Base-by-base conservation (phyloP, 2,329 filamentous ascomycete genomes). In the Fusarium sp. region DNA sequence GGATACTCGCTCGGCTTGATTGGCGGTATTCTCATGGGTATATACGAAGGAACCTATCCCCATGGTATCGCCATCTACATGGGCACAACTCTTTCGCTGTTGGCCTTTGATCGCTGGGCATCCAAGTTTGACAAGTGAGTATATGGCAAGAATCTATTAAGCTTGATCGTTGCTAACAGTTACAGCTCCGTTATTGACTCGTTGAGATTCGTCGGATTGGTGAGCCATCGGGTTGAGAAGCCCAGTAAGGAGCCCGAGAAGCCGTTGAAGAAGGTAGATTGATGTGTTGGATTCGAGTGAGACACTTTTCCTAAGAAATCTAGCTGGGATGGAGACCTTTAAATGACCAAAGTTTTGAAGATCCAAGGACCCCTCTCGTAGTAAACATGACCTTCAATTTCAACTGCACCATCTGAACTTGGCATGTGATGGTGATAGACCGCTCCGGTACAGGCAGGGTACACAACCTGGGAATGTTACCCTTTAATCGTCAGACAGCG, bases 41-140 rank as follows among this genome's bases (percentile, higher is more conserved):
- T 57, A 29, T 57, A 57, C 14, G 61, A 45, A n/a, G 50, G 61
- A 10, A 29, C 14, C 10, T 57, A 57, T 22, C 47, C 50, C 14
- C 9, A 63, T 25, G 45, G 60, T n/a, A 31, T 29, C 10, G 45
- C 4, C 10, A 63, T 63, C 27, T 64, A 42, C 8, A 6, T 45
- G 18, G 27, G n/a, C 2, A 22, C 56, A 3, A n/a, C 33, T 27
- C 4, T 35, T 33, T 35, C 11, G 4, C 29, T 64, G 8, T 20
- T 64, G 14, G 50, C 45, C 7, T 35, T 64, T 27, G 62, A 64
- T 4, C 20, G 22, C 4, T 64, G 62, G 62, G 62, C 50, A 4
- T 38, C 42, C 10, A 27, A 58, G 6, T 58, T 42, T 64, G 50
- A 64, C 33, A 64, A 58, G 50, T 64, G 11, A 33, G 62, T 58